Base-by-base conservation (phyloP, 2,329 filamentous ascomycete genomes). In the Fulvia fulva region DNA sequence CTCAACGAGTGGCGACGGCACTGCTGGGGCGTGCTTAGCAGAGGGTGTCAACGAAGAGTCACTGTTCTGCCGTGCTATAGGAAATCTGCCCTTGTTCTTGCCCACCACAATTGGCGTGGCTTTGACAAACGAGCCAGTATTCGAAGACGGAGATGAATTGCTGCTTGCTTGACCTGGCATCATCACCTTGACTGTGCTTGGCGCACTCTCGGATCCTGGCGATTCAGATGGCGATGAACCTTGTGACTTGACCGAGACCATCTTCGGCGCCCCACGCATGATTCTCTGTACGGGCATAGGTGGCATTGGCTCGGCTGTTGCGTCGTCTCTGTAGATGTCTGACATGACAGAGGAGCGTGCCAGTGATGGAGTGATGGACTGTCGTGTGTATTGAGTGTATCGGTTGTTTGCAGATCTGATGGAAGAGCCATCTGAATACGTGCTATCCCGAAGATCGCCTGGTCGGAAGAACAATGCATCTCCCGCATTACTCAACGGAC, bases 391-490 rank as follows among this genome's bases (percentile, higher is more conserved):
- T 58, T 73, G 68, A 73, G 62, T 72, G 46, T 71, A 68, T 51
- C 68, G 58, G 53, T 67, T 68, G 55, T 61, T 53, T 16, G 64
- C 65, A 8, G 65, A 66, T 32, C 78, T 80, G 1, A 73, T 49
- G 1, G 70, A 71, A 12, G 89, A 90, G 61, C 88, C 83, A 61
- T 84, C 88, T 5, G 91, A 95, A 76, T 92, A 96, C 12, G 91
- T 93, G 6, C 91, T 96, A 75, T 95, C 91, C 64, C 93, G 88
- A 47, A 97, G 81, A 70, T 96, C 91, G 59, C 88, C 88, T 11
- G 92, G 92, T 67, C 96, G 88, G 74, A 97, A 97, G 81, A 96
- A 97, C 71, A 95, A 90, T 70, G 94, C 89, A 61, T 95, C 90
- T 59, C 89, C 75, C 58, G 75, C 83, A 22, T 71, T 70, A 61